Evolutionary conservation across 345 rosid species (phyloP), one percentile per base, ranked within the genome.

Genomic region (Diplotaxis tenuifolia): DNA sequence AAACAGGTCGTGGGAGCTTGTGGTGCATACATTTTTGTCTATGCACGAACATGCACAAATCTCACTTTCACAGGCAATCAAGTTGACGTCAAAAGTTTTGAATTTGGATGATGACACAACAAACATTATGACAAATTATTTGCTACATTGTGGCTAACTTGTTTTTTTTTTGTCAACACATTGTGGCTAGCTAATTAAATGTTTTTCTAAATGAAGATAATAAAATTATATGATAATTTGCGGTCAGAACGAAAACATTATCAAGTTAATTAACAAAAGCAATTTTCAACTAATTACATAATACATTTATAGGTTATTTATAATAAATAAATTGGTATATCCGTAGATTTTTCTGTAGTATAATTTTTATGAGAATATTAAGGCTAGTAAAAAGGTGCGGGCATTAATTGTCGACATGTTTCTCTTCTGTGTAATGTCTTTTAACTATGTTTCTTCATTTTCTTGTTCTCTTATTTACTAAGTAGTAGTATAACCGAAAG

Each of bases 11-110:
- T 74, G 73, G 8, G 56, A 67, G 54, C 32, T 34, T 4, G 29
- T 74, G 53, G 68, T 74, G 78, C 61, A 23, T 67, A 53, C 78
- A 49, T n/a, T 59, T 29, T 67, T 47, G 53, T 58, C n/a, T 31
- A 9, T 34, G 40, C 40, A 34, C 62, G 75, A 72, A 72, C 21
- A 42, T 73, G 31, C 61, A 31, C 9, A 59, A 20, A 67, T 59
- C 40, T 74, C 71, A 65, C 58, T 65, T 56, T 56, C 58, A 65
- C 59, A 42, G 40, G 2, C 18, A 54, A 73, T 36, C 56, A 54
- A 54, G 64, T 72, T 65, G 65, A 29, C 59, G 65, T 65, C 65
- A 9, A 54, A 62, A 10, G 25, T 49, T 28, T 4, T 1, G 22
- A 0, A 15, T 21, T 34, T 34, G 40, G 40, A 34, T 34, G 40